A percentile compares a stretch with the other conserved stretches of the same genome.
phyloP scores from a whole-genome alignment of 768 basidiomycete species.

The Termitomyces titanicus region DNA sequence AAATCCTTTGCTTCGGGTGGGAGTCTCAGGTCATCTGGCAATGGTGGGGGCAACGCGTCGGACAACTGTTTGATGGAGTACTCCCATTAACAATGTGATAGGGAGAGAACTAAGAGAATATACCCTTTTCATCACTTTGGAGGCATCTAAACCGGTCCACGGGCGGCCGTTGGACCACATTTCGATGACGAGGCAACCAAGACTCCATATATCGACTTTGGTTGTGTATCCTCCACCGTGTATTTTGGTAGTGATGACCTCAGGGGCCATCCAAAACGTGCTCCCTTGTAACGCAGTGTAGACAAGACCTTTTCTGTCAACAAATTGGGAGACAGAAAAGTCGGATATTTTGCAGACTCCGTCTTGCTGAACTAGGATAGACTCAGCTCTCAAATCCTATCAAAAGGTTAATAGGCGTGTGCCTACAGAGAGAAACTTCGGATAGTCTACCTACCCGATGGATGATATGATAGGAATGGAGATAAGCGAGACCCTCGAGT shows the following conservation, averaged over 20 bases:
- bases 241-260: slow-evolving; percentile 80
- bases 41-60: slow-evolving; percentile 77
- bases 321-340: slow-evolving; percentile 93
- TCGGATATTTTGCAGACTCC: slow-evolving; percentile 97
- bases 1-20: slow-evolving; percentile 77
- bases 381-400: slow-evolving; percentile 94
- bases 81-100: neutral
- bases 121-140: slow-evolving; percentile 93
- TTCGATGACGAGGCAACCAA: slow-evolving; percentile 94
- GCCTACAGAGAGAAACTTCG: neutral
- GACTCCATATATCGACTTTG: slow-evolving; percentile 97
- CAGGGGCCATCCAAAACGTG: slow-evolving; percentile 99
- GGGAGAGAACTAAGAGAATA: slow-evolving; percentile 12
- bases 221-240: slow-evolving; percentile 76
- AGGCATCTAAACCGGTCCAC: slow-evolving; percentile 84
- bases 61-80: slow-evolving; percentile 53
- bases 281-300: slow-evolving; percentile 96
- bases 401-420: neutral
- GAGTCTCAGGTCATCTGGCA: slow-evolving; percentile 75
- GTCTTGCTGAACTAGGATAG: slow-evolving; percentile 88
- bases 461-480: slow-evolving; percentile 86
- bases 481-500: slow-evolving; percentile 83
- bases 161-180: slow-evolving; percentile 96
- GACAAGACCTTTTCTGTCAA: slow-evolving; percentile 74
- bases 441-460: slow-evolving; percentile 71